A percentile compares a stretch with the other conserved stretches of the same genome.
Conservation (phyloP, 140 eudicot species). For the Senecio squalidus region DNA sequence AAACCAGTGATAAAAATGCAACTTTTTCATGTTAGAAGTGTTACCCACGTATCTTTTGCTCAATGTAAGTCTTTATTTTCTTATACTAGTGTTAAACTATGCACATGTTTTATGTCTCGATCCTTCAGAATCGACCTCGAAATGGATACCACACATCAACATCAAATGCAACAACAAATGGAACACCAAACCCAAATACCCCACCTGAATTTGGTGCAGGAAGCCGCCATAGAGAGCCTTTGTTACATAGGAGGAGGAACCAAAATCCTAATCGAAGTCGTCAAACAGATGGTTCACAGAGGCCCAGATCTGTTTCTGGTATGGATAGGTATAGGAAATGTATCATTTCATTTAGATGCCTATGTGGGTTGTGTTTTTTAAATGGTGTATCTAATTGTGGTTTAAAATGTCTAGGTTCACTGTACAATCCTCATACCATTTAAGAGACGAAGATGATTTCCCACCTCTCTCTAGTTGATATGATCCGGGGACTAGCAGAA, state of each 20-base stretch:
- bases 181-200: not conserved
- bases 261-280: constrained; percentile 24
- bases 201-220: constrained; percentile 2
- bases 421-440: constrained; percentile 33
- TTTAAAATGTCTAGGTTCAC: constrained; percentile 25
- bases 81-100: not conserved
- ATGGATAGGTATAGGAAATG: constrained; percentile 42
- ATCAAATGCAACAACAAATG: constrained; percentile 21
- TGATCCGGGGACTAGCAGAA: not conserved
- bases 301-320: constrained; percentile 43
- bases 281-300: constrained; percentile 25
- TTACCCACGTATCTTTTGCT: not conserved
- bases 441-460: constrained; percentile 38
- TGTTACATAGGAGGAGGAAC: constrained; percentile 24
- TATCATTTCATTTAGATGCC: constrained; percentile 14
- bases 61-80: too few species aligned
- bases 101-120: constrained; percentile 1
- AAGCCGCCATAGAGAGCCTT: constrained; percentile 22
- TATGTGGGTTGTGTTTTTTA: not conserved
- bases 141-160: constrained; percentile 25
- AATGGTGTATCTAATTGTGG: constrained; percentile 1
- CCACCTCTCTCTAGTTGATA: constrained; percentile 32
- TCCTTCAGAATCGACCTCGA: constrained; percentile 26
- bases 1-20: not conserved
- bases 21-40: not conserved